Evolutionary conservation across 176 grass and related monocot genomes (phyloP).

Genomic region (Triticum monococcum): DNA sequence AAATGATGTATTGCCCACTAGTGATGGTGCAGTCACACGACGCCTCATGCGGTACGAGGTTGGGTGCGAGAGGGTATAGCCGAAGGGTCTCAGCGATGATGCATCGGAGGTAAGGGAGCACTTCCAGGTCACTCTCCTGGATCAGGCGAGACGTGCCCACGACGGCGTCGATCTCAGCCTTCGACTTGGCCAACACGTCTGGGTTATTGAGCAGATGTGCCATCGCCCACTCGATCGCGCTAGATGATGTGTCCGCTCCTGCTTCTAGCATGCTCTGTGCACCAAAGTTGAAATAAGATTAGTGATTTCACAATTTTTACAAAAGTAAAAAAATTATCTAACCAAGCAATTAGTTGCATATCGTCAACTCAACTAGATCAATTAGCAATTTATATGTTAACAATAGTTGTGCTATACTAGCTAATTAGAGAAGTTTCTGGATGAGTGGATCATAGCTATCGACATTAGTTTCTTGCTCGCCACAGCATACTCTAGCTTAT

Average conservation of each 20-base stretch:
- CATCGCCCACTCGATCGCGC: constrained; percentile 53
- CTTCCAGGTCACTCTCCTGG: constrained; percentile 38
- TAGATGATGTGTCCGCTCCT: constrained; percentile 40
- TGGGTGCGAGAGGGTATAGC: neutral
- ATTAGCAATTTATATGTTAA: neutral
- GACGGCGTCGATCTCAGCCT: constrained; percentile 27
- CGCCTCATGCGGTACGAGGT: constrained; percentile 22
- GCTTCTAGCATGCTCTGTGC: constrained; percentile 37
- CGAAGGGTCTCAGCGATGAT: constrained; percentile 45
- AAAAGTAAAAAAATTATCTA: neutral
- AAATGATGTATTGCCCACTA: neutral
- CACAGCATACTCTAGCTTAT: too few species aligned
- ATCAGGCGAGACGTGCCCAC: constrained; percentile 38
- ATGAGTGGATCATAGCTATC: too few species aligned
- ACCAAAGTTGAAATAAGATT: neutral
- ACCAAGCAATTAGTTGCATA: neutral
- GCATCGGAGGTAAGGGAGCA: constrained; percentile 44
- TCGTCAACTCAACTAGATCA: neutral
- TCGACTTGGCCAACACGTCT: neutral
- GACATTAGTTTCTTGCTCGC: too few species aligned
- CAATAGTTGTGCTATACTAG: too few species aligned
- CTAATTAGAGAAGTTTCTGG: too few species aligned
- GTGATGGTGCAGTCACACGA: neutral
- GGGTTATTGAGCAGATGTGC: constrained; percentile 50
- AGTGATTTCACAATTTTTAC: neutral